phyloP scores from a whole-genome alignment of 805 yeast genomes.

The Nakazawaea ambrosiae region DNA sequence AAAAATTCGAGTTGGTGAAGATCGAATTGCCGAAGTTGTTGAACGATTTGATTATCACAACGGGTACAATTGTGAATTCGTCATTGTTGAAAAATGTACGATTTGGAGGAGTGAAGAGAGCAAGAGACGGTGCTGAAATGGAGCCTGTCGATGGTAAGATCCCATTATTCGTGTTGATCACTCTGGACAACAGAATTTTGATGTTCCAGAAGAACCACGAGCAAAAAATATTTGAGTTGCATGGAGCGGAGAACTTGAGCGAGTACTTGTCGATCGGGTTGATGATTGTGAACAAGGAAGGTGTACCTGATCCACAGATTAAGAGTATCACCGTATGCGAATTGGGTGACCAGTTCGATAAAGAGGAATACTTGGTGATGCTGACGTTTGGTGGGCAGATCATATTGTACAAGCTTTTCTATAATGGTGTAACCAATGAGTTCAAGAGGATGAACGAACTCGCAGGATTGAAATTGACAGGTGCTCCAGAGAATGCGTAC shows the following conservation, averaged over 20 bases:
- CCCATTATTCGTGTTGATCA: conserved; percentile 54
- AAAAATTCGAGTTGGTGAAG: conserved; percentile 16
- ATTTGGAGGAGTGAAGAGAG: conserved; percentile 22
- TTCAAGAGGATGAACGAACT: conserved; percentile 36
- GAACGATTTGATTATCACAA: conserved; percentile 48
- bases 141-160: conserved; percentile 22
- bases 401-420: conserved; percentile 52
- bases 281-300: conserved; percentile 41
- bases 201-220: conserved; percentile 51
- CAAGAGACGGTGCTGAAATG: conserved; percentile 18
- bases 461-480: conserved; percentile 45
- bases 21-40: conserved; percentile 27
- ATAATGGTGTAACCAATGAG: conserved; percentile 35
- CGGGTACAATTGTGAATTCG: conserved; percentile 57
- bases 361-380: conserved; percentile 61
- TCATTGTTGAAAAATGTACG: conserved; percentile 36
- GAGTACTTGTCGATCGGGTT: conserved; percentile 34
- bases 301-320: conserved; percentile 65
- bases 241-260: conserved; percentile 39
- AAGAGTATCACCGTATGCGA: conserved; percentile 57
- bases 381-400: conserved; percentile 81
- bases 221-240: conserved; percentile 47
- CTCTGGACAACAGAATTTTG: conserved; percentile 71
- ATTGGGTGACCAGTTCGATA: conserved; percentile 49
- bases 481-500: conserved; percentile 77